Percentiles rank a stretch among this genome's conserved stretches.
These are phyloP conservation scores for Neurospora sp. DNA, from an alignment of 495 filamentous ascomycete species.

Conservation along the genomic window DNA sequence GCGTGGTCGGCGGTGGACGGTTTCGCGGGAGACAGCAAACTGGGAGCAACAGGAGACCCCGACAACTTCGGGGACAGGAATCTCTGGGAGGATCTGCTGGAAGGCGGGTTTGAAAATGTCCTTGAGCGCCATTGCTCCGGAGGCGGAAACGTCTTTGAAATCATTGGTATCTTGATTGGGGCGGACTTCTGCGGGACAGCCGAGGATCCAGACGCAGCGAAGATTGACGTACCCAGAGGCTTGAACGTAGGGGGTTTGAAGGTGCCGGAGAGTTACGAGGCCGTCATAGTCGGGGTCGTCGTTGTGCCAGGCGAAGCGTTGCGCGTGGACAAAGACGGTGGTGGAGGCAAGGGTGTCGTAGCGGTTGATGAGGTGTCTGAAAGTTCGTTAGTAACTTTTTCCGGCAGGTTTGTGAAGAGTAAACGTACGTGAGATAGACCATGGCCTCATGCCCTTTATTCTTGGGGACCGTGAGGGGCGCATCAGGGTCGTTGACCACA, in stretches of 20 bases:
- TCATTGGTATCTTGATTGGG: slow-evolving; percentile 17
- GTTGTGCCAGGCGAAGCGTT: slow-evolving; percentile 58
- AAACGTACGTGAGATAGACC: slow-evolving; percentile 46
- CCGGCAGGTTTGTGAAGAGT: slow-evolving; percentile 32
- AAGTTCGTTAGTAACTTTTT: slow-evolving; percentile 23
- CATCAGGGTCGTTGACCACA: slow-evolving; percentile 34
- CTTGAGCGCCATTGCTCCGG: not conserved
- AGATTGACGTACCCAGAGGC: slow-evolving; percentile 53
- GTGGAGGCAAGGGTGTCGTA: slow-evolving; percentile 50
- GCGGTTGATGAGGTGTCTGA: slow-evolving; percentile 53
- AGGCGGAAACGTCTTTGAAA: slow-evolving; percentile 1
- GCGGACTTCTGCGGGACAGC: slow-evolving; percentile 52
- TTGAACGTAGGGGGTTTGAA: slow-evolving; percentile 46
- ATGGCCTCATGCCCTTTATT: slow-evolving; percentile 58
- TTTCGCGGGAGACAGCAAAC: slow-evolving; percentile 51
- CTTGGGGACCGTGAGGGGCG: slow-evolving; percentile 31
- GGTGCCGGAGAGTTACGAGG: slow-evolving; percentile 38
- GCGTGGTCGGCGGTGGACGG: slow-evolving; percentile 36
- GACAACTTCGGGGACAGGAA: slow-evolving; percentile 32
- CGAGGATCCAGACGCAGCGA: slow-evolving; percentile 53
- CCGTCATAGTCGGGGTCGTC: slow-evolving; percentile 43
- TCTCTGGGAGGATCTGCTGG: slow-evolving; percentile 43
- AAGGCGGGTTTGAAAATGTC: slow-evolving; percentile 41
- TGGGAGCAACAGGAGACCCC: slow-evolving; percentile 59
- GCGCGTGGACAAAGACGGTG: slow-evolving; percentile 53